Evolutionary conservation across 768 basidiomycete genomes (phyloP).

Genomic region (Sarcomyxa edulis): DNA sequence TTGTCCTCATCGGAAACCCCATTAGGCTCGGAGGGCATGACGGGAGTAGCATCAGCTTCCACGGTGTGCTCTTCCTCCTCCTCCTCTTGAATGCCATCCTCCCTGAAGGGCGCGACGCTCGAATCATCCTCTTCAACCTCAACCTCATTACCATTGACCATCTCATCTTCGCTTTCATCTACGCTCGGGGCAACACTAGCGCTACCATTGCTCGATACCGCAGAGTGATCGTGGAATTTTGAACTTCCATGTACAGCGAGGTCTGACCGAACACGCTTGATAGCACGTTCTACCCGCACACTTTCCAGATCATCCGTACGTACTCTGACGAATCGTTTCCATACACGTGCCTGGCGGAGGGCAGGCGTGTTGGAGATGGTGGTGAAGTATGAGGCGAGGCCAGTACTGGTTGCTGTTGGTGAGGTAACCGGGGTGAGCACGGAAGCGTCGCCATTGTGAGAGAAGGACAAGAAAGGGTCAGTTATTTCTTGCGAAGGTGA

Average conservation of each 20-base stretch:
- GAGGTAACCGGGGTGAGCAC: constrained; percentile 14
- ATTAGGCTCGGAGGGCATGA: neutral
- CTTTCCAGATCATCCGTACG: constrained; percentile 87
- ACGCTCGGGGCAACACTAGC: neutral
- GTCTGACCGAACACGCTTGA: constrained; percentile 85
- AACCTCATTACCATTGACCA: neutral
- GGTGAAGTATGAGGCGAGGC: constrained; percentile 77
- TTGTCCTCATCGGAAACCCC: constrained; percentile 5
- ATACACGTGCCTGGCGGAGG: constrained; percentile 61
- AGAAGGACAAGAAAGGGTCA: constrained; percentile 54
- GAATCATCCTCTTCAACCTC: constrained; percentile 1
- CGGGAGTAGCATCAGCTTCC: neutral
- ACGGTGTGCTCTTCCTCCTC: neutral
- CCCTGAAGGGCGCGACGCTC: neutral
- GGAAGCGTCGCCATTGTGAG: constrained; percentile 23
- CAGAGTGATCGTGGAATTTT: neutral
- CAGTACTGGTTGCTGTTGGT: constrained; percentile 49
- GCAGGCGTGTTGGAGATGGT: constrained; percentile 62
- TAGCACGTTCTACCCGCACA: constrained; percentile 78
- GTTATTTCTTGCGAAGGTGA: constrained; percentile 50
- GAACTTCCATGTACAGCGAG: constrained; percentile 61
- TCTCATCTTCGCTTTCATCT: neutral
- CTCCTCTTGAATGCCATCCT: constrained; percentile 3
- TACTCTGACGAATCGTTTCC: constrained; percentile 84
- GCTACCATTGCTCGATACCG: neutral